Percentiles rank a stretch among this genome's conserved stretches.
Evolutionary conservation across 2,329 filamentous ascomycete genomes (phyloP).

Genomic region (Aureobasidium pullulans): DNA sequence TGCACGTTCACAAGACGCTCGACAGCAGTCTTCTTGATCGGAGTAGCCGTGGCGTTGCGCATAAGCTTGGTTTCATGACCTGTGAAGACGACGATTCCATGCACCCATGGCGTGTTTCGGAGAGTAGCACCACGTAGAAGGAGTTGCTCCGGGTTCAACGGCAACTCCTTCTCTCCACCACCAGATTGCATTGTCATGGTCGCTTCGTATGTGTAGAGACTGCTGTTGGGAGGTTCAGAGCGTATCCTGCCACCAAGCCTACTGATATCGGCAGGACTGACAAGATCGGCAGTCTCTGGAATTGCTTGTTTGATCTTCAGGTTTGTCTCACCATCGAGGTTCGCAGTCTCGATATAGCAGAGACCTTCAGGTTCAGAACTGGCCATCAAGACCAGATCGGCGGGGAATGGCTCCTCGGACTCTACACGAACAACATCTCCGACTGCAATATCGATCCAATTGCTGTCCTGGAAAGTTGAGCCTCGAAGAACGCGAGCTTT

Average conservation of each 20-base stretch:
- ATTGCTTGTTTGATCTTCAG: constrained; percentile 97
- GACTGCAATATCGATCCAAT: constrained; percentile 89
- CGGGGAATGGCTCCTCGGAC: constrained; percentile 90
- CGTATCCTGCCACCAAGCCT: constrained; percentile 78
- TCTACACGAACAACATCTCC: constrained; percentile 90
- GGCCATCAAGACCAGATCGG: constrained; percentile 83
- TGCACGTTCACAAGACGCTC: constrained; percentile 90
- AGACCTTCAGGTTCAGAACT: constrained; percentile 95
- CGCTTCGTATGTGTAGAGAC: constrained; percentile 95
- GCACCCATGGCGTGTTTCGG: constrained; percentile 93
- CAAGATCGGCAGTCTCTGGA: constrained; percentile 81
- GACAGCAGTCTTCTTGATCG: constrained; percentile 95
- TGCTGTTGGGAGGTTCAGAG: constrained; percentile 97
- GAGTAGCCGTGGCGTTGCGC: constrained; percentile 93
- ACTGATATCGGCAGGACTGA: constrained; percentile 79
- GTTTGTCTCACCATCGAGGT: constrained; percentile 95
- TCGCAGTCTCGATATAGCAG: constrained; percentile 98
- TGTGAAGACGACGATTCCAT: constrained; percentile 92
- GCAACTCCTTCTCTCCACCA: constrained; percentile 85
- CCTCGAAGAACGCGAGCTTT: constrained; percentile 77
- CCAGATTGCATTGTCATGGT: constrained; percentile 86
- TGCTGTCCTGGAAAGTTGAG: constrained; percentile 74
- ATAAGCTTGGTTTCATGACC: constrained; percentile 98
- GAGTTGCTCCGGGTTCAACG: constrained; percentile 85
- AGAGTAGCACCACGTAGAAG: constrained; percentile 87